phyloP scores from a whole-genome alignment of 148 eudicot species.

The Cornus florida region DNA sequence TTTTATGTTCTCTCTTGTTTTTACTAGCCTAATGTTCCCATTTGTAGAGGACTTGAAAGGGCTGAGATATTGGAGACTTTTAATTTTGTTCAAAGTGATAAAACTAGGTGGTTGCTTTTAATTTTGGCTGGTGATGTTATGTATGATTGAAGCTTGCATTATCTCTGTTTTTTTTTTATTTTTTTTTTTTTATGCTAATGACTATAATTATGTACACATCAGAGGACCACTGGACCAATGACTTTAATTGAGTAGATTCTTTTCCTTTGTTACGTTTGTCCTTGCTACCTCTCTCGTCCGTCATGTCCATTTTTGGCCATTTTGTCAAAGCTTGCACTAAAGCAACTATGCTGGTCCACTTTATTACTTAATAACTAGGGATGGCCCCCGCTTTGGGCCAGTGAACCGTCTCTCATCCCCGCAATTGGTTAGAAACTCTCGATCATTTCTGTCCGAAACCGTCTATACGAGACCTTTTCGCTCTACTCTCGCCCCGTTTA shows the following conservation, averaged over 20 bases:
- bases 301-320: background rate
- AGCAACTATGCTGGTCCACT: background rate
- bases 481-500: too few relatives aligned
- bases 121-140: background rate
- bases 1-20: constrained; percentile 1
- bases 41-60: background rate
- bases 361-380: too few relatives aligned
- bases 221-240: background rate
- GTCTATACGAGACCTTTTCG: too few relatives aligned
- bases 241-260: background rate
- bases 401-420: too few relatives aligned
- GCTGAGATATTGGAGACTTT: background rate
- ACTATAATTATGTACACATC: background rate
- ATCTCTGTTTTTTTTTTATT: background rate
- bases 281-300: background rate
- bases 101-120: background rate
- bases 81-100: constrained; percentile 1
- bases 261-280: background rate
- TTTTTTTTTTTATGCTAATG: background rate
- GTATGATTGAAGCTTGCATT: constrained; percentile 1
- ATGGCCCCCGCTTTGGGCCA: too few relatives aligned
- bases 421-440: too few relatives aligned
- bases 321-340: background rate
- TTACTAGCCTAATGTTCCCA: background rate
- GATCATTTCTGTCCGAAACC: too few relatives aligned